Evolutionary conservation across 1,139 yeast genomes (phyloP).

Genomic region (Yamadazyma blattariae): DNA sequence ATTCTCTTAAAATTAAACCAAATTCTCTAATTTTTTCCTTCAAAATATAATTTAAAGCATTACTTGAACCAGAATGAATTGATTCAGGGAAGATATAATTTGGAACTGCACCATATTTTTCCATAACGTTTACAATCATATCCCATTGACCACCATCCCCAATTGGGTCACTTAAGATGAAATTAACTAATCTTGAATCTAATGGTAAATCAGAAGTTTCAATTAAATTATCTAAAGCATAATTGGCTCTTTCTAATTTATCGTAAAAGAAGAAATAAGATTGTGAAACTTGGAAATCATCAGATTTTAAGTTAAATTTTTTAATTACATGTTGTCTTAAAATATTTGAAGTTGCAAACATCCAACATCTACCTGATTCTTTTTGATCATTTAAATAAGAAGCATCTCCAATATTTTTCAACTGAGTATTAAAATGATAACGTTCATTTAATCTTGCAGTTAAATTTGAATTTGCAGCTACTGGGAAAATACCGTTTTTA

Average conservation of each 20-base stretch:
- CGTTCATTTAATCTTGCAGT: conserved; percentile 29
- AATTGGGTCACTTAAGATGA: conserved; percentile 60
- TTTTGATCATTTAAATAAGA: conserved; percentile 62
- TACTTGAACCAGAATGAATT: conserved; percentile 58
- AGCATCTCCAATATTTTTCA: conserved; percentile 67
- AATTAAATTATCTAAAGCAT: conserved; percentile 69
- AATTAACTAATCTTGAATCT: conserved; percentile 67
- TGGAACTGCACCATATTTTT: conserved; percentile 79
- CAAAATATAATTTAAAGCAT: conserved; percentile 57
- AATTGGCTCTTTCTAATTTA: conserved; percentile 53
- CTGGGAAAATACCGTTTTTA: conserved; percentile 43
- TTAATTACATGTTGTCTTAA: conserved; percentile 62
- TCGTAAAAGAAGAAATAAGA: conserved; percentile 33
- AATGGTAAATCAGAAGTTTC: conserved; percentile 63
- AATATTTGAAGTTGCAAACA: conserved; percentile 77
- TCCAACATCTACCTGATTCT: conserved; percentile 81
- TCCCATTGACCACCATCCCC: conserved; percentile 87
- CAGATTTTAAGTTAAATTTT: conserved; percentile 60
- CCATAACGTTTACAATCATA: conserved; percentile 70
- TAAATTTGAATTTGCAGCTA: conserved; percentile 32
- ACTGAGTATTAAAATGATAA: conserved; percentile 57
- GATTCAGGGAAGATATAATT: conserved; percentile 68
- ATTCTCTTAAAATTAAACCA: conserved; percentile 62
- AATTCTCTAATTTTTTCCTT: conserved; percentile 71
- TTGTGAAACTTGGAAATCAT: conserved; percentile 67